Conservation (phyloP, 2,329 filamentous ascomycete genomes). For the Talaromyces amestolkiae region DNA sequence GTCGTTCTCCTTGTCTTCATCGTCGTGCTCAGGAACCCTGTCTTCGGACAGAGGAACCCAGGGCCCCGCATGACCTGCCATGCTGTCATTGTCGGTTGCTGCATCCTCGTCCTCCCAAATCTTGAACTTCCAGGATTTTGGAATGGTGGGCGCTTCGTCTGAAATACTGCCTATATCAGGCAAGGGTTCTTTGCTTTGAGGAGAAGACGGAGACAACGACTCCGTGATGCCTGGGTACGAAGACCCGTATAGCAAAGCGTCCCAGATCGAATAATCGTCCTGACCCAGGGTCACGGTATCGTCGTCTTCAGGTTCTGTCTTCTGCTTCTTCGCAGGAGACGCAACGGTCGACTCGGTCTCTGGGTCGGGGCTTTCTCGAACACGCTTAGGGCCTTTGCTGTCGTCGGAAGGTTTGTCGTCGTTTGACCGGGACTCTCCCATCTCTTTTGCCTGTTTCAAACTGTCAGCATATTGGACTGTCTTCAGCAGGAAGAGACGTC, state of each 20-base stretch:
- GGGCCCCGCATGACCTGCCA: not conserved
- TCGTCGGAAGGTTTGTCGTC: not conserved
- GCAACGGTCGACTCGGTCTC: not conserved
- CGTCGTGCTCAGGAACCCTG: not conserved
- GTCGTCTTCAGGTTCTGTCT: not conserved
- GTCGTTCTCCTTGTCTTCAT: conserved; percentile 8
- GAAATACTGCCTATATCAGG: not conserved
- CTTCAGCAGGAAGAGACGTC: not conserved
- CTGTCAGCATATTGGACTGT: not conserved
- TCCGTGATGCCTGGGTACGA: not conserved
- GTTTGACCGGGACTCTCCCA: not conserved
- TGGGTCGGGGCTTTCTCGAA: not conserved
- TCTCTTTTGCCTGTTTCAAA: not conserved
- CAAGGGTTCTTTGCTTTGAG: not conserved
- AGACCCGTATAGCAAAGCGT: not conserved
- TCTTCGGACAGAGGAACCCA: not conserved
- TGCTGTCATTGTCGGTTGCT: not conserved
- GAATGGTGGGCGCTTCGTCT: not conserved
- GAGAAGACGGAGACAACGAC: not conserved
- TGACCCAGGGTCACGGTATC: not conserved
- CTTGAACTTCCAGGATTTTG: not conserved
- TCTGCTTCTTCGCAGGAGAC: not conserved
- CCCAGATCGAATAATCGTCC: not conserved
- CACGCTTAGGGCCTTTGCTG: not conserved
- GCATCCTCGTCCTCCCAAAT: conserved; percentile 5